Percentiles rank a stretch among this genome's conserved stretches.
phyloP scores from a whole-genome alignment of 1,284 basidiomycete genomes.

The Peniophora sp. region DNA sequence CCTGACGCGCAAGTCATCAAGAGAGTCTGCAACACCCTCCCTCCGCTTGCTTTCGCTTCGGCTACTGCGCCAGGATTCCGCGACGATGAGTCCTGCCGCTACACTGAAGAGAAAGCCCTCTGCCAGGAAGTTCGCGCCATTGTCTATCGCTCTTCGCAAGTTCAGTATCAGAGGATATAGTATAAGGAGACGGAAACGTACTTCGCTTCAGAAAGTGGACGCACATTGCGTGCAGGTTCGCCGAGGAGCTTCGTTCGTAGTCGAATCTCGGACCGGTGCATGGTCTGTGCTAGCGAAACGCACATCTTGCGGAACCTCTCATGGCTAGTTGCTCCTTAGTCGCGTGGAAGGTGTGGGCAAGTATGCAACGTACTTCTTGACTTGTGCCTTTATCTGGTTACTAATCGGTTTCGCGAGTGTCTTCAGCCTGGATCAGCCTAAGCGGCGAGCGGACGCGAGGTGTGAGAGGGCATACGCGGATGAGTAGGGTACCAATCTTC shows the following conservation, averaged over 20 bases:
- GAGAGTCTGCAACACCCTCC: constrained; percentile 66
- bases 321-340: constrained; percentile 45
- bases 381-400: constrained; percentile 10
- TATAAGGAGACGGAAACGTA: constrained; percentile 25
- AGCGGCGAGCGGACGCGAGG: not conserved
- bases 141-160: constrained; percentile 72
- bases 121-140: constrained; percentile 79
- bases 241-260: constrained; percentile 77
- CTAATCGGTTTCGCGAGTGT: constrained; percentile 15
- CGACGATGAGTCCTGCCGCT: constrained; percentile 68
- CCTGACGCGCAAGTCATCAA: constrained; percentile 47
- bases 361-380: constrained; percentile 9
- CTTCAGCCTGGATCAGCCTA: constrained; percentile 1
- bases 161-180: not conserved
- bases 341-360: not conserved
- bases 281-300: constrained; percentile 70
- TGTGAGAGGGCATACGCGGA: constrained; percentile 8
- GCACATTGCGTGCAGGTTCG: constrained; percentile 67
- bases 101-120: constrained; percentile 84
- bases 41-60: constrained; percentile 67
- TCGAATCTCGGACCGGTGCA: constrained; percentile 74
- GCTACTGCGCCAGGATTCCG: constrained; percentile 73
- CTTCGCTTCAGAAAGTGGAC: constrained; percentile 80
- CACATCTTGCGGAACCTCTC: constrained; percentile 72
- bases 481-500: constrained; percentile 13